Evolutionary conservation across 2,329 filamentous ascomycete genomes (phyloP).

Genomic region (Beauveria australis): DNA sequence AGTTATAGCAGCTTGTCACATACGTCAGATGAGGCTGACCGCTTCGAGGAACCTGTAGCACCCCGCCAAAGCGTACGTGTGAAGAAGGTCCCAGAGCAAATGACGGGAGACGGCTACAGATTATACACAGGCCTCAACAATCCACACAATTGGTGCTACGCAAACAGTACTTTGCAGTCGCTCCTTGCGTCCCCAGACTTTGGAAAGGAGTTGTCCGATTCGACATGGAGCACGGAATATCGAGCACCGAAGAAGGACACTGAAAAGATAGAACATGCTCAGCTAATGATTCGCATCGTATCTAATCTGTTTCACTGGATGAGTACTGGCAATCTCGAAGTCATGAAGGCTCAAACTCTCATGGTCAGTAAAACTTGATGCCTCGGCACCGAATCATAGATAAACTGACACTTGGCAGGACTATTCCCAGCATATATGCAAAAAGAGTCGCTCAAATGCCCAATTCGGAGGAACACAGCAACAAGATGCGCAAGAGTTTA

Average conservation of each 20-base stretch:
- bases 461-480: constrained; percentile 67
- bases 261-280: constrained; percentile 42
- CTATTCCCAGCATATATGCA: constrained; percentile 39
- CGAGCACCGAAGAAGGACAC: constrained; percentile 59
- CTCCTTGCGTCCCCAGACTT: constrained; percentile 67
- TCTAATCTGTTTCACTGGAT: constrained; percentile 53
- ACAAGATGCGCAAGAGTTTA: constrained; percentile 88
- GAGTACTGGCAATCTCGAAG: constrained; percentile 38
- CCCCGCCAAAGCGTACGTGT: constrained; percentile 29
- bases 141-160: constrained; percentile 78
- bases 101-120: constrained; percentile 29
- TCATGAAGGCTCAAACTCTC: constrained; percentile 47
- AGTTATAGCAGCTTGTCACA: constrained; percentile 71
- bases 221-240: constrained; percentile 53
- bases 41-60: constrained; percentile 32
- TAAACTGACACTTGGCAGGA: constrained; percentile 32
- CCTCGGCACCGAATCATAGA: constrained; percentile 12
- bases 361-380: constrained; percentile 37
- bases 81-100: constrained; percentile 35
- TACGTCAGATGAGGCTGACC: constrained; percentile 26
- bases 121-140: constrained; percentile 62
- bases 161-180: constrained; percentile 84
- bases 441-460: constrained; percentile 19
- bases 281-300: constrained; percentile 52
- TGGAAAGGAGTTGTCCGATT: constrained; percentile 53